Percentiles rank a stretch among this genome's conserved stretches.
Conservation (phyloP, 176 grass and related monocot species). For the Raddia distichophylla region DNA sequence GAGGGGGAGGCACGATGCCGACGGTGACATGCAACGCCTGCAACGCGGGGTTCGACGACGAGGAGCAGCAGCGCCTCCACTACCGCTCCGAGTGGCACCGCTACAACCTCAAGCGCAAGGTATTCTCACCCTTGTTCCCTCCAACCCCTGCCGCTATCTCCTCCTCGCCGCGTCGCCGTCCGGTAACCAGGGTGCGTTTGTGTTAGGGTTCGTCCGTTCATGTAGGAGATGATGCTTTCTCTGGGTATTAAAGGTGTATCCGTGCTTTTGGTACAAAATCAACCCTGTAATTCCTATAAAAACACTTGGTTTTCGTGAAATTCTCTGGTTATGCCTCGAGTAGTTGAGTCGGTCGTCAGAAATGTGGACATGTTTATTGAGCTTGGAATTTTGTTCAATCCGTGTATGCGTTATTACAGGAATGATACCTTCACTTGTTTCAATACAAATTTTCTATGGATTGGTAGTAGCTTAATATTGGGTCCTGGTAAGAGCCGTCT, state of each 20-base stretch:
- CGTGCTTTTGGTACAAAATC: neutral
- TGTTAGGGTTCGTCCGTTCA: conserved; percentile 28
- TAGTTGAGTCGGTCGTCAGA: neutral
- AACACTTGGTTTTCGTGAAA: neutral
- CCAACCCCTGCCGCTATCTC: neutral
- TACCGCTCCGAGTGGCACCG: conserved; percentile 98
- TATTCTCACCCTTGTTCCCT: neutral
- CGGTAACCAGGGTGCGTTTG: neutral
- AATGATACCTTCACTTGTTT: neutral
- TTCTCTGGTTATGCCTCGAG: neutral
- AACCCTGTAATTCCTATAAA: neutral
- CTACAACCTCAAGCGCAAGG: conserved; percentile 99
- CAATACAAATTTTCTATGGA: neutral
- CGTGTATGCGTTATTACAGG: neutral
- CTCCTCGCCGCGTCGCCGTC: too few species aligned
- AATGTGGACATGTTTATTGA: neutral
- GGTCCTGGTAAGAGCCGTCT: neutral
- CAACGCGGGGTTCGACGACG: conserved; percentile 78
- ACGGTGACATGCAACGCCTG: conserved; percentile 87
- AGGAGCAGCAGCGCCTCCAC: conserved; percentile 79
- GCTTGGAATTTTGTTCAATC: neutral
- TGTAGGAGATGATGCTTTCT: neutral
- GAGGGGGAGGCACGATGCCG: conserved; percentile 46
- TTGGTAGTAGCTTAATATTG: neutral
- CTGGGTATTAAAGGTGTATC: neutral